Conservation (phyloP, 495 filamentous ascomycete genomes). For the Parathielavia hyrcaniae region DNA sequence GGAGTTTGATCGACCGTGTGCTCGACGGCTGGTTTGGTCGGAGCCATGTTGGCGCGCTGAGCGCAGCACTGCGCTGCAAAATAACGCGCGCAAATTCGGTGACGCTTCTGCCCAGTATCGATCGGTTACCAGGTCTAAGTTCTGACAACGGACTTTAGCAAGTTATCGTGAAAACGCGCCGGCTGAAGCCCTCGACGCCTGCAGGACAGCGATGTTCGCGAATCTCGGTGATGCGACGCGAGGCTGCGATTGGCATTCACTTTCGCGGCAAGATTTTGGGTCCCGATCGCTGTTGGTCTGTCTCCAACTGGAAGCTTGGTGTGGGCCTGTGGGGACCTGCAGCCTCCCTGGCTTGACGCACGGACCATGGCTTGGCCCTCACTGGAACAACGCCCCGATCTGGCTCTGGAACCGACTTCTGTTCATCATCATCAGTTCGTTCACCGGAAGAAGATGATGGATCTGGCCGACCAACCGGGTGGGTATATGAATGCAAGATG, state of each 20-base stretch:
- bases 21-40: slow-evolving; percentile 31
- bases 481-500: too few relatives aligned
- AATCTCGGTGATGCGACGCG: slow-evolving; percentile 22
- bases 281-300: not conserved
- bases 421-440: not conserved
- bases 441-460: not conserved
- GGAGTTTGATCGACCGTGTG: slow-evolving; percentile 46
- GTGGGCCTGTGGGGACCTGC: too few relatives aligned
- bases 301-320: slow-evolving; percentile 7
- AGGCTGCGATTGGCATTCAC: slow-evolving; percentile 15
- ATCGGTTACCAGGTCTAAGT: not conserved
- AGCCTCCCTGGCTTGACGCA: slow-evolving; percentile 2
- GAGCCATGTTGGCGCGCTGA: slow-evolving; percentile 33
- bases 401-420: too few relatives aligned
- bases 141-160: too few relatives aligned
- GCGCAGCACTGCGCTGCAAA: slow-evolving; percentile 22
- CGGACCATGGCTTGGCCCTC: not conserved
- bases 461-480: too few relatives aligned
- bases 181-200: not conserved
- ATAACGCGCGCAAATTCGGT: not conserved
- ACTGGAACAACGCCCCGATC: too few relatives aligned
- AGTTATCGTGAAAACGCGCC: not conserved
- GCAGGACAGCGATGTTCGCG: not conserved
- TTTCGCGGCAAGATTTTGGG: slow-evolving; percentile 16
- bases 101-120: not conserved